phyloP scores from a whole-genome alignment of 2,329 filamentous ascomycete species.

The Aspergillus fijiensis region DNA sequence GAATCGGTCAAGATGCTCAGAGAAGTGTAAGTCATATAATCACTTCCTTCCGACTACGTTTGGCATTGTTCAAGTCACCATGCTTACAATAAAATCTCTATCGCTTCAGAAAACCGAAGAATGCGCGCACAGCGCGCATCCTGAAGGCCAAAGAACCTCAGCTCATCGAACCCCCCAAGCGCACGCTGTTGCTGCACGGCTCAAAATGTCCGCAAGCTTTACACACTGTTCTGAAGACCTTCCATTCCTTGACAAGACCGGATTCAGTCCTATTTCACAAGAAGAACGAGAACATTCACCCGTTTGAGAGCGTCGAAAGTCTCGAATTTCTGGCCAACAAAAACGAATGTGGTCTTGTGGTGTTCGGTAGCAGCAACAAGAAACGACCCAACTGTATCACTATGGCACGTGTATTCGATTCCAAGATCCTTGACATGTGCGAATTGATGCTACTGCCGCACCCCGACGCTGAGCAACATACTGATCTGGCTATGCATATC shows the following conservation, averaged over 20 bases:
- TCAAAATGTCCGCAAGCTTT: constrained; percentile 79
- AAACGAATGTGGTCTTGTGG: constrained; percentile 84
- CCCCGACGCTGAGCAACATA: constrained; percentile 48
- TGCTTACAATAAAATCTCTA: constrained; percentile 12
- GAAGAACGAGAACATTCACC: constrained; percentile 86
- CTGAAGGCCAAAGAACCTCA: constrained; percentile 93
- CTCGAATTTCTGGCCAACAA: constrained; percentile 96
- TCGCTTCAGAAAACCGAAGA: constrained; percentile 63
- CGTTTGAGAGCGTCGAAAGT: constrained; percentile 84
- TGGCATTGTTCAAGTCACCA: background rate
- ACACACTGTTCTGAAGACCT: constrained; percentile 79
- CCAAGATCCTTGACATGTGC: constrained; percentile 91
- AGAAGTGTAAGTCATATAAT: constrained; percentile 40
- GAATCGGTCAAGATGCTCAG: constrained; percentile 38
- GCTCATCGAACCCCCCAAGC: constrained; percentile 84
- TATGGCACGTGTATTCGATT: constrained; percentile 75
- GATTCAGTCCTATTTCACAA: constrained; percentile 90
- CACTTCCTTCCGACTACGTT: background rate
- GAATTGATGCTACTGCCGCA: constrained; percentile 81
- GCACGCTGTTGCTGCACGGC: constrained; percentile 83
- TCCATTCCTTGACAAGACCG: constrained; percentile 80
- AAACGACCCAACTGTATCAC: constrained; percentile 93
- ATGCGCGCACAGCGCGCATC: constrained; percentile 89
- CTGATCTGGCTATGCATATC: constrained; percentile 61
- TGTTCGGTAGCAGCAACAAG: constrained; percentile 84